Evolutionary conservation across 352 stramenopile species (phyloP).

Genomic region (Phytophthora syringae): DNA sequence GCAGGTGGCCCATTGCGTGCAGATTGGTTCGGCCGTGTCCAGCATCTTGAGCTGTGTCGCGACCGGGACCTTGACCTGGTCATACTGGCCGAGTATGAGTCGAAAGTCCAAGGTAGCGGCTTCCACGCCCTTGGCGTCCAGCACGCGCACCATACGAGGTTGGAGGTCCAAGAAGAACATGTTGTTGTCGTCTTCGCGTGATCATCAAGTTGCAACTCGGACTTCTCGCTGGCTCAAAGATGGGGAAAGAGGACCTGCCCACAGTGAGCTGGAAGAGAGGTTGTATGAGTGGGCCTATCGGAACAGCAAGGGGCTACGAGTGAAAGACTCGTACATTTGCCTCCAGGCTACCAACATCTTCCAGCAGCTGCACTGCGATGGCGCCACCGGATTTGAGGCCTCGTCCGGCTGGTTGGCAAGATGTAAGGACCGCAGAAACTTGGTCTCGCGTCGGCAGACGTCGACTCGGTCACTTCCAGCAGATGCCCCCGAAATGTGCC

Average conservation of each 20-base stretch:
- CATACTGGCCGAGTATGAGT: not conserved
- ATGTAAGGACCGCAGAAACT: conserved; percentile 1
- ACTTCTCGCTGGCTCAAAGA: not conserved
- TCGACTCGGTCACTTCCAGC: conserved; percentile 1
- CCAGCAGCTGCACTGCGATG: not conserved
- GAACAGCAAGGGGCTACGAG: conserved; percentile 3
- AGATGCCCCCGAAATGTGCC: conserved; percentile 1
- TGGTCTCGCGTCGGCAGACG: conserved; percentile 1
- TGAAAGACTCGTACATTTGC: conserved; percentile 5
- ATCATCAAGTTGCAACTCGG: conserved; percentile 1
- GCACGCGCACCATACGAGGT: conserved; percentile 6
- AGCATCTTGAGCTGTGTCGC: too few relatives aligned
- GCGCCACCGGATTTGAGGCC: not conserved
- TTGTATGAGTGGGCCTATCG: conserved; percentile 4
- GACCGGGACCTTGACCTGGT: too few relatives aligned
- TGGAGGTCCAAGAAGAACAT: not conserved
- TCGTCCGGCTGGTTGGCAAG: conserved; percentile 5
- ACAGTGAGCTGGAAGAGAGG: not conserved
- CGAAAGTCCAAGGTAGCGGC: not conserved
- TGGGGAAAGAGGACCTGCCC: not conserved
- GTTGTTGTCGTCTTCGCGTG: not conserved
- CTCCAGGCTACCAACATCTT: conserved; percentile 1
- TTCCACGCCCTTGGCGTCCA: conserved; percentile 5
- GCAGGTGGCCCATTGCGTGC: too few relatives aligned
- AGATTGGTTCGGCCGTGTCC: too few relatives aligned